phyloP scores from a whole-genome alignment of 1,284 basidiomycete species.

The Rhodotorula sp. region DNA sequence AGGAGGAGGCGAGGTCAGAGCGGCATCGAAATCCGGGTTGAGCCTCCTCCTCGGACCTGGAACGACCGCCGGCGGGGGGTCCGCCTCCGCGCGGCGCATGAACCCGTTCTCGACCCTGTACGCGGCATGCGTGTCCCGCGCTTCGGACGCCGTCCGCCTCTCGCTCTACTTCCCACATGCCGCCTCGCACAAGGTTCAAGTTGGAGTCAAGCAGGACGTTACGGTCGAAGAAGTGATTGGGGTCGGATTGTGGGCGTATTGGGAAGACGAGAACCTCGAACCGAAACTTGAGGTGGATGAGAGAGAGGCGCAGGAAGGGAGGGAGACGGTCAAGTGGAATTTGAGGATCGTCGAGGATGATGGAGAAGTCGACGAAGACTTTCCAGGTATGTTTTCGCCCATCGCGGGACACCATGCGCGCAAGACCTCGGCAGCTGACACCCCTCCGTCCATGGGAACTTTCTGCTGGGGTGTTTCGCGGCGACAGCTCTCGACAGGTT shows the following conservation, averaged over 20 bases:
- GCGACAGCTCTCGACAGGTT: slow-evolving; percentile 80
- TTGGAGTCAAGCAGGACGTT: slow-evolving; percentile 77
- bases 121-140: slow-evolving; percentile 59
- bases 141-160: slow-evolving; percentile 57
- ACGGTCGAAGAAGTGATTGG: slow-evolving; percentile 95
- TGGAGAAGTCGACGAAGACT: slow-evolving; percentile 98
- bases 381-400: slow-evolving; percentile 65
- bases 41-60: slow-evolving; percentile 63
- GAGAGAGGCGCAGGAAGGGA: slow-evolving; percentile 50
- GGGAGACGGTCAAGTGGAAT: slow-evolving; percentile 83
- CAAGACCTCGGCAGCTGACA: too few species aligned
- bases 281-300: slow-evolving; percentile 56
- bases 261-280: slow-evolving; percentile 74
- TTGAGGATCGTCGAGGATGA: slow-evolving; percentile 93
- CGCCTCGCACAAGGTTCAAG: slow-evolving; percentile 51
- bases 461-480: not conserved
- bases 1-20: too few species aligned
- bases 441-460: slow-evolving; percentile 5
- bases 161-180: slow-evolving; percentile 87
- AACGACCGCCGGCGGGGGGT: slow-evolving; percentile 42
- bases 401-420: not conserved
- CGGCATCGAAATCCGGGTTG: slow-evolving; percentile 56
- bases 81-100: slow-evolving; percentile 52
- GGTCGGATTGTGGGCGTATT: slow-evolving; percentile 84
- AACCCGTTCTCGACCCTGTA: slow-evolving; percentile 83